Conservation (phyloP, 78 protist genomes). For the Dictyostelium citrinum region DNA sequence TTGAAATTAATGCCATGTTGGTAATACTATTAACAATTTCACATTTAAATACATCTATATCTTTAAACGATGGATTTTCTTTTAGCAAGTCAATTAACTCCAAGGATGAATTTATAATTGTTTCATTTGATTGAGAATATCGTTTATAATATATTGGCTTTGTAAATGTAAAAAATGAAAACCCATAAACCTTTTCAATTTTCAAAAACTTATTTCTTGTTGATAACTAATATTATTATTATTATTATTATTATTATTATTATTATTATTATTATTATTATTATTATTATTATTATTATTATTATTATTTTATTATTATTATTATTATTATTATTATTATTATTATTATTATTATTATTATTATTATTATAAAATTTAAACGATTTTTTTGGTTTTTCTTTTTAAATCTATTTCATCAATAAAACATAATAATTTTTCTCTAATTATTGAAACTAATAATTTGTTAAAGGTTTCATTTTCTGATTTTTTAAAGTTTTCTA, state of each 20-base stretch:
- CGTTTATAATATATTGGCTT: background rate
- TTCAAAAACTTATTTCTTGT: slow-evolving; percentile 3
- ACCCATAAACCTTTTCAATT: background rate
- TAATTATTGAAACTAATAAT: slow-evolving; percentile 6
- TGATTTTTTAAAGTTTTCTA: background rate
- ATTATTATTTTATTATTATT: too few relatives aligned
- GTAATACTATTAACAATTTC: slow-evolving; percentile 21
- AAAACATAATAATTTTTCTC: slow-evolving; percentile 2
- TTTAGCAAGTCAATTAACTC: slow-evolving; percentile 3
- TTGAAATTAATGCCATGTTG: slow-evolving; percentile 9
- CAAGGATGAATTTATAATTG: background rate
- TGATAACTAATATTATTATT: too few relatives aligned
- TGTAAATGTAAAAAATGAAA: slow-evolving; percentile 5
- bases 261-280: too few relatives aligned
- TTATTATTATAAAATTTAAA: background rate
- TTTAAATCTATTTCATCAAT: background rate
- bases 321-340: too few relatives aligned
- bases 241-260: too few relatives aligned
- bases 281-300: too few relatives aligned
- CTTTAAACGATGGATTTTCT: background rate
- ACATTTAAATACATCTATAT: background rate
- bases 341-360: too few relatives aligned
- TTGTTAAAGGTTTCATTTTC: slow-evolving; percentile 9
- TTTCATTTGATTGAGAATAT: background rate
- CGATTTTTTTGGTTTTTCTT: background rate